Base-by-base conservation (phyloP, 139 green algal genomes). In the Trebouxia sp. region DNA sequence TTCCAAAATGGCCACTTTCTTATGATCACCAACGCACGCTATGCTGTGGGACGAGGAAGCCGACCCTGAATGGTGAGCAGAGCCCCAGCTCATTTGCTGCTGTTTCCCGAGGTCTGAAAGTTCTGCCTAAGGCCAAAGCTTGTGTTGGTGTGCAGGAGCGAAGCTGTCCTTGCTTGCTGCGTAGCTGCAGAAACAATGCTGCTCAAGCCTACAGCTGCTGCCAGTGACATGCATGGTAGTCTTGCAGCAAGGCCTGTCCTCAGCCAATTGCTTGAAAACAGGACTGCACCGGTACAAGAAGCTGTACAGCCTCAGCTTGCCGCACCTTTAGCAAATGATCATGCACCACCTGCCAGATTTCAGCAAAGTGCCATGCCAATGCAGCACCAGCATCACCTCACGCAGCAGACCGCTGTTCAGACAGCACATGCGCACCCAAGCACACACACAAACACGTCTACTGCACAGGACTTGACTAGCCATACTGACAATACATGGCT, bases 161-260 rank as follows among this genome's bases (percentile, higher is more conserved):
- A 72, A 43, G 62, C 62, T 15, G 20, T 72, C 32, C 62, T 45
- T 45, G 62, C 62, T n/a, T 72, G 15, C 28, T 72, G 62, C 62
- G 62, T 35, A 45, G 62, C 62, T 42, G 62, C 62, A 28, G 62
- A 72, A 37, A 35, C 62, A 35, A 43, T 11, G 35, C 32, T 72
- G 11, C 6, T 35, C 11, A 45, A 1, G 32, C 11, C 12, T n/a
- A 35, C 9, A 45, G 43, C 11, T 8, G 5, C 55, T 22, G 35
- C n/a, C 32, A 10, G 1, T 72, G 62, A 72, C 37, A 35, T 35
- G 11, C 35, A 35, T 30, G 24, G 41, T 22, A 72, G 62, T 43
- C 62, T 72, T 43, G 62, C 62, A 43, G 62, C 62, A 72, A 42
- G 35, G 35, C 62, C 62, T 45, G 62, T 43, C 12, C 14, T 72